Evolutionary conservation across 257 asterid genomes (phyloP).

Genomic region (Orobanche coerulescens): DNA sequence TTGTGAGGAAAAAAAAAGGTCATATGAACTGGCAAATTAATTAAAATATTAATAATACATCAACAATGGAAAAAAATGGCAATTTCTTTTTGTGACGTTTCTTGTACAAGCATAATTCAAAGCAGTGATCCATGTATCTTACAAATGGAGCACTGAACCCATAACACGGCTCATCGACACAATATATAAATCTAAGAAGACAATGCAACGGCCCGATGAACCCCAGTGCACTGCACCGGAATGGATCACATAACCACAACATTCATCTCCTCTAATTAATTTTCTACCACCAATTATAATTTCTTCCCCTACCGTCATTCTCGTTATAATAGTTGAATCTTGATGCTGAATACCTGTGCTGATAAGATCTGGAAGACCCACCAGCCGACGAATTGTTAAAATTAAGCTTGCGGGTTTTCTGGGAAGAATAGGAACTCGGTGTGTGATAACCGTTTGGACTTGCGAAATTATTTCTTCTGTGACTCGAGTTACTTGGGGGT

Average conservation of each 20-base stretch:
- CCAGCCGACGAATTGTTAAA: conserved; percentile 31
- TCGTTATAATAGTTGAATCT: conserved; percentile 36
- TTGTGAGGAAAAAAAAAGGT: not conserved
- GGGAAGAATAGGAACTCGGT: conserved; percentile 36
- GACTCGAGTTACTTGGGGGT: conserved; percentile 54
- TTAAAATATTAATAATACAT: no score
- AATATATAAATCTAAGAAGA: not conserved
- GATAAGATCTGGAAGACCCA: conserved; percentile 31
- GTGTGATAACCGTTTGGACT: conserved; percentile 30
- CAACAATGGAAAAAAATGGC: not conserved
- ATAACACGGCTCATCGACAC: not conserved
- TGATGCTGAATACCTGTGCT: conserved; percentile 43
- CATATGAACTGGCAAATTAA: not conserved
- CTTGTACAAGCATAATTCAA: not conserved
- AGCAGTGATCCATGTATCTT: not conserved
- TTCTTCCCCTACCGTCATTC: conserved; percentile 37
- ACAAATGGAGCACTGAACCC: not conserved
- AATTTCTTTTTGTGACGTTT: not conserved
- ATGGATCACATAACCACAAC: not conserved
- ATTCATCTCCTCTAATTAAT: not conserved
- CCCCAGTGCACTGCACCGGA: not conserved
- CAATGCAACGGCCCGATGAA: not conserved
- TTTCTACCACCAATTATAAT: conserved; percentile 34
- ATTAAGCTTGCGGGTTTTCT: conserved; percentile 21
- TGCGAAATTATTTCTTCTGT: conserved; percentile 26